Evolutionary conservation across 2,329 filamentous ascomycete species (phyloP).

Genomic region (Colletotrichum tamarilloi): DNA sequence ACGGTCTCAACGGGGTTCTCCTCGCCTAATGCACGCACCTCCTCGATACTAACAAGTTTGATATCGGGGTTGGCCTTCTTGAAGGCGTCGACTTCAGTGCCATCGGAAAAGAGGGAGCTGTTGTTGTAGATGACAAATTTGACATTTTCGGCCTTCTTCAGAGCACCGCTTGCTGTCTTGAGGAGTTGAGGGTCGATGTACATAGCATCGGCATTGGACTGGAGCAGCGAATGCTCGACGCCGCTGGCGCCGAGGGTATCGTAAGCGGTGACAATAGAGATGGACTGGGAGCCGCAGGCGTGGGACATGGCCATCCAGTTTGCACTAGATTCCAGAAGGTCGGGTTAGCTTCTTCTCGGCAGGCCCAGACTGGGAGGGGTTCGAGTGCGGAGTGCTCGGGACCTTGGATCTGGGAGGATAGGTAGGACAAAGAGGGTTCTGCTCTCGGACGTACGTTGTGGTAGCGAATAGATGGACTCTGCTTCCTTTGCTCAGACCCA

Average conservation of each 20-base stretch:
- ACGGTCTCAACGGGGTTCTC: constrained; percentile 77
- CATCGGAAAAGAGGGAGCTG: constrained; percentile 61
- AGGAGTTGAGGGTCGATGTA: constrained; percentile 87
- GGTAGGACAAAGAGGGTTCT: neutral
- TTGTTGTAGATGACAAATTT: constrained; percentile 74
- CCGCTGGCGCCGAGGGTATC: constrained; percentile 90
- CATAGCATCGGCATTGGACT: constrained; percentile 84
- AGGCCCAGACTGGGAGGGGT: neutral
- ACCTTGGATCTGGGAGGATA: neutral
- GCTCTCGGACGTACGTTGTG: constrained; percentile 69
- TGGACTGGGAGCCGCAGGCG: constrained; percentile 81
- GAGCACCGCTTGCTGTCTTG: constrained; percentile 66
- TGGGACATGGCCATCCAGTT: constrained; percentile 90
- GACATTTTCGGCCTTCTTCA: constrained; percentile 67
- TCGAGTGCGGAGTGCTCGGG: neutral
- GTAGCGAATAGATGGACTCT: constrained; percentile 81
- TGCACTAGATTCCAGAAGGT: constrained; percentile 58
- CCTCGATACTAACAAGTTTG: constrained; percentile 64
- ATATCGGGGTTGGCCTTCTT: constrained; percentile 66
- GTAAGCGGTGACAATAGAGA: constrained; percentile 94
- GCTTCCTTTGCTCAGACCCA: constrained; percentile 55
- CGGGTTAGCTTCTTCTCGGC: constrained; percentile 22
- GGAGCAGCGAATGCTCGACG: constrained; percentile 84
- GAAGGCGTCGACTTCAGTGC: constrained; percentile 65
- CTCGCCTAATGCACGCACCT: constrained; percentile 68